phyloP scores from a whole-genome alignment of 2,329 filamentous ascomycete species.

The Didymellaceae sp. region DNA sequence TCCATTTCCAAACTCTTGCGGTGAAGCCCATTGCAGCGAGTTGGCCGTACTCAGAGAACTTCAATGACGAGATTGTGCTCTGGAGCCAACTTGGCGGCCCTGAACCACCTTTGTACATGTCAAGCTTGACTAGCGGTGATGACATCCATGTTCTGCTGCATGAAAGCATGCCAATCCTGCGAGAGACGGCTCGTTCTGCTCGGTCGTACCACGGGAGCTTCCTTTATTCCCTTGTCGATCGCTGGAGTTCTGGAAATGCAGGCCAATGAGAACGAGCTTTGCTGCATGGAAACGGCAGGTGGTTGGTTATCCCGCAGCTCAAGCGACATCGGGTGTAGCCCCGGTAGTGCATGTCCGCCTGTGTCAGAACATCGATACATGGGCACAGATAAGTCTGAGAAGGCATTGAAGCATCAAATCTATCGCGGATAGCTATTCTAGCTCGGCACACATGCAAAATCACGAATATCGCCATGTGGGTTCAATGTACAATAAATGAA shows the following conservation, averaged over 20 bases:
- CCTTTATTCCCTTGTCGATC: conserved; percentile 11
- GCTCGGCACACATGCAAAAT: too few relatives aligned
- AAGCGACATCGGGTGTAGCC: conserved; percentile 14
- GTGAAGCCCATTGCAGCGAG: conserved; percentile 19
- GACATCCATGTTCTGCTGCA: conserved; percentile 1
- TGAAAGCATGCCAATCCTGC: conserved; percentile 2
- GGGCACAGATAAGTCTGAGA: too few relatives aligned
- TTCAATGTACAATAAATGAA: too few relatives aligned
- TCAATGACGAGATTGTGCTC: not conserved
- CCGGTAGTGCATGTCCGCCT: not conserved
- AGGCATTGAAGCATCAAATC: too few relatives aligned
- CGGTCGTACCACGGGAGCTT: conserved; percentile 9
- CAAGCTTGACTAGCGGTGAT: conserved; percentile 14
- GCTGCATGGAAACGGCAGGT: conserved; percentile 11
- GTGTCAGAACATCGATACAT: not conserved
- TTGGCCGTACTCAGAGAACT: not conserved
- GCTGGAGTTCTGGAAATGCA: not conserved
- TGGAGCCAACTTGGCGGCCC: not conserved
- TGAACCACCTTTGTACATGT: conserved; percentile 18
- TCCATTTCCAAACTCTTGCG: conserved; percentile 29
- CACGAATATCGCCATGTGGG: too few relatives aligned
- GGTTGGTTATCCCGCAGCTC: conserved; percentile 1
- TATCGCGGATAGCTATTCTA: too few relatives aligned
- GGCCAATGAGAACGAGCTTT: not conserved
- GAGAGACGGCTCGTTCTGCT: not conserved